A percentile compares a stretch with the other conserved stretches of the same genome.
phyloP scores from a whole-genome alignment of 208 protist species.

The Sergeia podlipaevii region DNA sequence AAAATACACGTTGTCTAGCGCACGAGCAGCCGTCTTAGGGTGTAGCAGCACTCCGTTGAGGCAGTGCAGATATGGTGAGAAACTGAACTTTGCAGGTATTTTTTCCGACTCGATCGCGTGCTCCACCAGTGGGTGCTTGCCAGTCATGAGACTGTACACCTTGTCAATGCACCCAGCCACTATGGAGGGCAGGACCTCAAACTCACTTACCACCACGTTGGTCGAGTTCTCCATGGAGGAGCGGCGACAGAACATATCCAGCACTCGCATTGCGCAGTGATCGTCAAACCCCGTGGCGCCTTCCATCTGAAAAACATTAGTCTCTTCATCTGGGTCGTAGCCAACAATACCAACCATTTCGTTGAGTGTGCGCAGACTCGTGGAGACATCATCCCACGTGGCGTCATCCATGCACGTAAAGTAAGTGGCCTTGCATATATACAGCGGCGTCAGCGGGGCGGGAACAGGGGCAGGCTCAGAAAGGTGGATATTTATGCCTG shows the following conservation, averaged over 20 bases:
- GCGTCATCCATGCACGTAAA: conserved; percentile 47
- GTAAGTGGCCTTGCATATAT: background rate
- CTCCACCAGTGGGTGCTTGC: conserved; percentile 50
- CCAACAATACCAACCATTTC: conserved; percentile 59
- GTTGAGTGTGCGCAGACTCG: conserved; percentile 64
- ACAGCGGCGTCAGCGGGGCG: too few relatives aligned
- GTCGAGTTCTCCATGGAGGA: conserved; percentile 41
- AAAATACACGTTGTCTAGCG: conserved; percentile 63
- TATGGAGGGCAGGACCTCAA: conserved; percentile 69
- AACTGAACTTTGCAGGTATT: conserved; percentile 41
- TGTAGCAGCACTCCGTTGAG: conserved; percentile 77
- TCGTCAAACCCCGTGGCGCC: conserved; percentile 6
- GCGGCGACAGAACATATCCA: conserved; percentile 70
- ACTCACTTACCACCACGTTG: conserved; percentile 75
- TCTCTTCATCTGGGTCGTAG: conserved; percentile 47
- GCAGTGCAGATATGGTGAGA: conserved; percentile 67
- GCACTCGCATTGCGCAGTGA: conserved; percentile 48
- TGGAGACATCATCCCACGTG: conserved; percentile 51
- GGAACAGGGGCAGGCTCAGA: too few relatives aligned
- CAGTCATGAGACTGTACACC: conserved; percentile 65
- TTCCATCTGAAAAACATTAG: conserved; percentile 1
- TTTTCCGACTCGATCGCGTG: conserved; percentile 32
- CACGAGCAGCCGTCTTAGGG: conserved; percentile 39
- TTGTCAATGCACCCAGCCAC: conserved; percentile 68
- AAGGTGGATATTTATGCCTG: too few relatives aligned